Percentiles rank a stretch among this genome's conserved stretches.
Conservation (phyloP, 2,329 filamentous ascomycete genomes). For the Colletotrichum tropicale region DNA sequence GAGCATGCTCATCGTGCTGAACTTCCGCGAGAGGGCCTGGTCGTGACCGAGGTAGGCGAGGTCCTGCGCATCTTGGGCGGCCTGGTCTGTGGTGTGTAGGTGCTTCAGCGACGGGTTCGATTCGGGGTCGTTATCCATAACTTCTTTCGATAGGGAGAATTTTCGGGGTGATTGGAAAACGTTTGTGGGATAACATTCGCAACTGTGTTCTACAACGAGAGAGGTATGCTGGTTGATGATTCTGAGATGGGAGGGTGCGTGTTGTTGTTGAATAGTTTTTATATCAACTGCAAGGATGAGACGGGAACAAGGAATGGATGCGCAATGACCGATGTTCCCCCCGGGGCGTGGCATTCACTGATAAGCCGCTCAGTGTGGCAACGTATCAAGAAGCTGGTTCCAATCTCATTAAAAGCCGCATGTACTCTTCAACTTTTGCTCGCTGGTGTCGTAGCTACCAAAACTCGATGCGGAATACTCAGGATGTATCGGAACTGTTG, state of each 20-base stretch:
- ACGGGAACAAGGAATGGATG: not conserved
- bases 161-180: not conserved
- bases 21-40: slow-evolving; percentile 48
- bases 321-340: not conserved
- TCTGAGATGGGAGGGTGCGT: not conserved
- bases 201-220: not conserved
- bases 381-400: not conserved
- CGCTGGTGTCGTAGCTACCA: not conserved
- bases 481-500: not conserved
- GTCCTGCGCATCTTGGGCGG: slow-evolving; percentile 36
- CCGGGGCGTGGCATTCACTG: not conserved
- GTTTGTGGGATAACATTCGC: not conserved
- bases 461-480: not conserved
- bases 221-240: not conserved
- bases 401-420: not conserved
- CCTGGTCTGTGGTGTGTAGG: not conserved
- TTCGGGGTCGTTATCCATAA: not conserved
- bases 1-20: slow-evolving; percentile 61
- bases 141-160: not conserved
- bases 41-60: slow-evolving; percentile 45
- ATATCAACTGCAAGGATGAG: not conserved
- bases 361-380: not conserved
- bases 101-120: not conserved
- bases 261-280: not conserved
- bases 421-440: not conserved